Percentiles rank a stretch among this genome's conserved stretches.
These are phyloP conservation scores for Wilcoxina mikolae DNA, from an alignment of 495 filamentous ascomycete species.

Conservation along the genomic window DNA sequence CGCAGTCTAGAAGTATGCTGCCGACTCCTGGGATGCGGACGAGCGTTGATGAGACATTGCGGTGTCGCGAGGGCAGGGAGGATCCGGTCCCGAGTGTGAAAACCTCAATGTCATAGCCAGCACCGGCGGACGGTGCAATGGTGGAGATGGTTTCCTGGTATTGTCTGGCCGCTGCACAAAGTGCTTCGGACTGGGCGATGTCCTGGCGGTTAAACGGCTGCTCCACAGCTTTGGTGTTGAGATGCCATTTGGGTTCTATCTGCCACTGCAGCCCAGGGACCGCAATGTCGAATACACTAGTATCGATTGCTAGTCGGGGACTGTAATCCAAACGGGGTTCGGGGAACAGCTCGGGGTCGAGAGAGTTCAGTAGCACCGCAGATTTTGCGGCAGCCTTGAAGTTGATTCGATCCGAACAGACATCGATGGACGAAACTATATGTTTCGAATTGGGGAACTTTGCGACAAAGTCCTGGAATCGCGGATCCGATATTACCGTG, in stretches of 20 bases:
- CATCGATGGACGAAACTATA: conserved; percentile 57
- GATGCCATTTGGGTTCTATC: conserved; percentile 48
- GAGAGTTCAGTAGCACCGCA: conserved; percentile 48
- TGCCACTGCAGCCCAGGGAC: conserved; percentile 37
- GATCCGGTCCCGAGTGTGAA: conserved; percentile 83
- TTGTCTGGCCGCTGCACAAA: conserved; percentile 35
- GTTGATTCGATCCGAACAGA: conserved; percentile 58
- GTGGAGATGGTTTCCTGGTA: conserved; percentile 31
- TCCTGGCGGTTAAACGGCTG: conserved; percentile 41
- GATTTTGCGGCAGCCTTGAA: conserved; percentile 48
- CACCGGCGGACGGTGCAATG: conserved; percentile 33
- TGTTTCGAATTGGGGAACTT: conserved; percentile 49
- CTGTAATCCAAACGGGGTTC: conserved; percentile 1
- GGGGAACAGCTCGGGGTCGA: conserved; percentile 55
- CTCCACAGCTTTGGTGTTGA: conserved; percentile 31
- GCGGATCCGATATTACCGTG: conserved; percentile 45
- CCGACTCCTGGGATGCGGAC: conserved; percentile 68
- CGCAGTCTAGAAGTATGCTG: conserved; percentile 75
- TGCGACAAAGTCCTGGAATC: conserved; percentile 53
- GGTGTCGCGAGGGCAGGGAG: conserved; percentile 74
- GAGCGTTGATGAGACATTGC: conserved; percentile 77
- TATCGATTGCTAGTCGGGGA: conserved; percentile 30
- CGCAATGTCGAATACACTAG: conserved; percentile 37
- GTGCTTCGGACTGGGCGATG: conserved; percentile 27
- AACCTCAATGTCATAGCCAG: conserved; percentile 63